Base-by-base conservation (phyloP, 805 yeast species). In the Myxozyma neglecta region DNA sequence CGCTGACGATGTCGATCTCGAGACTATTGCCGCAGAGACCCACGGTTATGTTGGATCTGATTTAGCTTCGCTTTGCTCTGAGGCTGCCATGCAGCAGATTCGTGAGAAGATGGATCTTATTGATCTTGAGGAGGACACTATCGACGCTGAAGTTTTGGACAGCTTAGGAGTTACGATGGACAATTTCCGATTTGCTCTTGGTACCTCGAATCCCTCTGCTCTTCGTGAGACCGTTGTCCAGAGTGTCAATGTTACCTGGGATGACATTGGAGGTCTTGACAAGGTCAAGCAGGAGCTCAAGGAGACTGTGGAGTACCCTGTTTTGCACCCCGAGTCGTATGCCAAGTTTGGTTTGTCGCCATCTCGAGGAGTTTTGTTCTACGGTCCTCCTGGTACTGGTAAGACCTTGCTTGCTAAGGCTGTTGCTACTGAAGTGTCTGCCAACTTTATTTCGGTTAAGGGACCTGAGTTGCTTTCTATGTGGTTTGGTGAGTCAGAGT, bases 361-460 rank as follows among this genome's bases (percentile, higher is more conserved):
- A 58, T 87, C 99, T 45, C 92, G 93, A 79, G 99, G 99, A 81
- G 99, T 94, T 69, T 82, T 94, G 75, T 94, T 94, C 83, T 94
- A 89, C 76, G 99, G 99, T 71, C 99, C 99, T 57, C 99, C 99
- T 64, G 99, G 99, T 89, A 94, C 98, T 64, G 99, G 99, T 91
- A 94, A 94, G 81, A 94, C 99, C 3, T 80, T 94, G 73, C 83
- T 94, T 72, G 99, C 99, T 51, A 94, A 94, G 80, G 99, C 99
- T 58, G 98, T 94, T 70, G 99, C 99, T 53, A 94, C 98, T 53
- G 99, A 94, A 77, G 98, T 94, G 43, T 89, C 97, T 65, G 99
- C 99, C 40, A 94, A 94, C 77, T 94, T 94, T 79, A 94, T 94
- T 69, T 89, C 97, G 53, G 98, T 93, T 57, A 91, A 91, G 80